Evolutionary conservation across 176 grass and related monocot species (phyloP).

Genomic region (Aegilops sharonensis): DNA sequence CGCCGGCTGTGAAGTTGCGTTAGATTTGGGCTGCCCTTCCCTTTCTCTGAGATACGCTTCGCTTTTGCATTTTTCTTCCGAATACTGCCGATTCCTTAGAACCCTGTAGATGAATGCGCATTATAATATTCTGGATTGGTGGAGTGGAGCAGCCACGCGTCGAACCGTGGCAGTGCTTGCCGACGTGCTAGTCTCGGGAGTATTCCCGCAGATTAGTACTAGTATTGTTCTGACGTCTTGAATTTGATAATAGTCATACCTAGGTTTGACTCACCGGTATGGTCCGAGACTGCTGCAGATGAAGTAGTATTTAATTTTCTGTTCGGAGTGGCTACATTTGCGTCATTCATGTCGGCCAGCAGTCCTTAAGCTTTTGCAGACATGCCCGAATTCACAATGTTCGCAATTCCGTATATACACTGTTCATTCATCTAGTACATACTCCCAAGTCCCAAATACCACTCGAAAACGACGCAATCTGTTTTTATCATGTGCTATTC

Average conservation of each 20-base stretch:
- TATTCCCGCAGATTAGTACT: not conserved
- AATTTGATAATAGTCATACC: not conserved
- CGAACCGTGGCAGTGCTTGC: not conserved
- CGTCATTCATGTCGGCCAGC: not conserved
- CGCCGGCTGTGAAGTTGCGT: not conserved
- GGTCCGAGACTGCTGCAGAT: not conserved
- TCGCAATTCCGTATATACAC: not conserved
- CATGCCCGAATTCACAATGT: not conserved
- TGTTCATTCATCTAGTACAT: not conserved
- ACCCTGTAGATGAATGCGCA: not conserved
- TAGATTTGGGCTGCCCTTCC: slow-evolving; percentile 27
- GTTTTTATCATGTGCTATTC: not conserved
- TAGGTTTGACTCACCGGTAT: slow-evolving; percentile 2
- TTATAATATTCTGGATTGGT: slow-evolving; percentile 8
- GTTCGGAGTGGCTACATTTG: too few species aligned
- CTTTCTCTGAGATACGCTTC: slow-evolving; percentile 12
- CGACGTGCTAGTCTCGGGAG: not conserved
- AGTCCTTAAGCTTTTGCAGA: not conserved
- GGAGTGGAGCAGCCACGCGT: not conserved
- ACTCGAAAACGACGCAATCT: not conserved
- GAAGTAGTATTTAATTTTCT: not conserved
- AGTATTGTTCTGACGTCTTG: not conserved
- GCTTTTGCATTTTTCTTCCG: not conserved
- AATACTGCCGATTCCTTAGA: not conserved
- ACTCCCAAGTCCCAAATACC: not conserved